Percentiles rank a stretch among this genome's conserved stretches.
Conservation (phyloP, 306 rosid genomes). For the Abrus precatorius region DNA sequence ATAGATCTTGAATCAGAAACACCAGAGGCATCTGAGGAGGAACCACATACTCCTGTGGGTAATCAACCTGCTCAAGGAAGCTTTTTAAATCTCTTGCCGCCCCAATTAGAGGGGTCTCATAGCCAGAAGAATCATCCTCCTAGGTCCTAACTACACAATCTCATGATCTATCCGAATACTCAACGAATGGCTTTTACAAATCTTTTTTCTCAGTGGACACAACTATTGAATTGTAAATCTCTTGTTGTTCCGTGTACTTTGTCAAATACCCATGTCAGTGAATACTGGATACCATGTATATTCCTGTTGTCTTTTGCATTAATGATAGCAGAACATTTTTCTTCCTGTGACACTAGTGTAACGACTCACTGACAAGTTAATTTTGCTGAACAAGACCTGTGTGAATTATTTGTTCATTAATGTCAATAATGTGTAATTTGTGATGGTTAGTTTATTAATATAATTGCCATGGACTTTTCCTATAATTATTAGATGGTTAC, state of each 20-base stretch:
- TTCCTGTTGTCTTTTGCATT: conserved; percentile 40
- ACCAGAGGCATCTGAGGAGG: conserved; percentile 57
- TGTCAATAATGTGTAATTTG: background rate
- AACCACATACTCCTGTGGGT: conserved; percentile 47
- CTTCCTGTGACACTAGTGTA: conserved; percentile 23
- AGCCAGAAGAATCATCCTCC: conserved; percentile 53
- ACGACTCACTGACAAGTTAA: conserved; percentile 21
- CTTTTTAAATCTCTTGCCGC: conserved; percentile 79
- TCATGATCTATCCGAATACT: conserved; percentile 24
- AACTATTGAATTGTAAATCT: conserved; percentile 52
- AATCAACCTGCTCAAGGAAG: conserved; percentile 70
- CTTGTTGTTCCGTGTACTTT: conserved; percentile 11
- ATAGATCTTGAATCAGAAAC: conserved; percentile 69
- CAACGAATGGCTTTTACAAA: conserved; percentile 44
- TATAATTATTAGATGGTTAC: background rate
- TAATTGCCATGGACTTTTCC: background rate
- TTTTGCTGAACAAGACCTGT: conserved; percentile 17
- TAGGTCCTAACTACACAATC: conserved; percentile 57
- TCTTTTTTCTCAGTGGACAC: conserved; percentile 34
- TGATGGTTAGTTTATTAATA: background rate
- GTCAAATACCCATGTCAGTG: conserved; percentile 36
- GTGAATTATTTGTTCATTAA: background rate
- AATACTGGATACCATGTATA: conserved; percentile 43
- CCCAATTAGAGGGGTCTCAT: conserved; percentile 61
- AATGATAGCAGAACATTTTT: conserved; percentile 41